Evolutionary conservation across 495 filamentous ascomycete genomes (phyloP), one percentile per base, ranked within the genome.

Genomic region (Sphaerosporella brunnea): DNA sequence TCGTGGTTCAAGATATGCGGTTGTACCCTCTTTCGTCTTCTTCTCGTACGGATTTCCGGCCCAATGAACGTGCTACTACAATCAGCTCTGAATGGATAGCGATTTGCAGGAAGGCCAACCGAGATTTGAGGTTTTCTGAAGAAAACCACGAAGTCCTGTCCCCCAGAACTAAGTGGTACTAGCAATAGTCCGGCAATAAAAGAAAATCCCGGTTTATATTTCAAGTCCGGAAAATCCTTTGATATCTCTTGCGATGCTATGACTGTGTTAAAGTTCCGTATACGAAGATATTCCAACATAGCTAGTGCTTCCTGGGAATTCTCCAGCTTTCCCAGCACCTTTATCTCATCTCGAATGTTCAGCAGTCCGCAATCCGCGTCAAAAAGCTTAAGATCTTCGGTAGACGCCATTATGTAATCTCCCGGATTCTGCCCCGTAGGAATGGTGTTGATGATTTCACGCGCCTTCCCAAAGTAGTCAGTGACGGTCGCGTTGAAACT

Each of bases 31-130:
- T 56, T 70, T 73, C 47, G 80, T 62, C 23, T 66, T 74, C 53
- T 86, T 88, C 39, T 88, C 83, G 55, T 95, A 86, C 0, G 87
- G 87, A 61, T 95, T 95, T 1, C 88, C 87, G 0, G 85, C 88
- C 87, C 86, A 93, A 23, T 51, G 50, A 37, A 59, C 58, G 23
- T 60, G 25, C 38, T 40, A n/a, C n/a, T n/a, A 32, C 28, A 32
- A 23, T 16, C n/a, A 28, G 5, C 43, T 38, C 3, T 2, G 8
- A 20, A n/a, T n/a, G n/a, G n/a, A n/a, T n/a, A n/a, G 15, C 20
- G 38, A 16, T 23, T 2, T 2, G 21, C 28, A 23, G 23, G 8
- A 32, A 40, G 10, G 2, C 20, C 2, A 16, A 43, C 40, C 30
- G 30, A 35, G 10, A 80, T 51, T 51, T 88, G 82, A 1, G 83